Base-by-base conservation (phyloP, 2,329 filamentous ascomycete species). In the Sporothrix inflata region DNA sequence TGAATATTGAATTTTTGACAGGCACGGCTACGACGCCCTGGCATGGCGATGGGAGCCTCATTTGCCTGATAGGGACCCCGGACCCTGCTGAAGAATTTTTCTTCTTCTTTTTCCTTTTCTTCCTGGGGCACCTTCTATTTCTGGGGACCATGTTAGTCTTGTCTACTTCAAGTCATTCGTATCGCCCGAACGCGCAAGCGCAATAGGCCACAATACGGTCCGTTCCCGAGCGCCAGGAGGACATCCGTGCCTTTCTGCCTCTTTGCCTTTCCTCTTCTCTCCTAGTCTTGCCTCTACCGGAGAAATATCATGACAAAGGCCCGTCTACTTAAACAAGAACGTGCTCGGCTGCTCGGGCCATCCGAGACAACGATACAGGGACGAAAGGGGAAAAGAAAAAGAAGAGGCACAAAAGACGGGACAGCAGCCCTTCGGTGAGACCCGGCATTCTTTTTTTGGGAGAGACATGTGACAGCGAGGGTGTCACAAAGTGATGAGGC, bases 401-500 rank as follows among this genome's bases (percentile, higher is more conserved):
- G 5, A 49, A 34, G 8, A 27, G 8, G 7, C 16, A 49, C 14
- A 67, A 67, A 27, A 66, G 24, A 49, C 42, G 60, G 38, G 12
- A 49, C 40, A 2, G 3, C 27, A 34, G 42, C 19, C 40, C 14
- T 34, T 67, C 65, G 65, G 65, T 27, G 65, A 67, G 65, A 67
- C 65, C 65, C 45, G 42, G 14, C 24, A 16, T 51, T 14, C 27
- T 21, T 21, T 38, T 38, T 16, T 12, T n/a, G 27, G 27, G 27
- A 38, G 65, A 24, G 45, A 51, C 11, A 67, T 24, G 19, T 30
- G 65, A 51, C 27, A 53, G 45, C 42, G 65, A 67, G 45, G 45
- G 65, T 67, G 30, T 11, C 45, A 67, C 65, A 40, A 14, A 2
- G 65, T 53, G 65, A 66, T 42, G 38, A 65, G 60, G 38, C 38